phyloP scores from a whole-genome alignment of 1,139 yeast species.

The Sugiyamaella paludigena region DNA sequence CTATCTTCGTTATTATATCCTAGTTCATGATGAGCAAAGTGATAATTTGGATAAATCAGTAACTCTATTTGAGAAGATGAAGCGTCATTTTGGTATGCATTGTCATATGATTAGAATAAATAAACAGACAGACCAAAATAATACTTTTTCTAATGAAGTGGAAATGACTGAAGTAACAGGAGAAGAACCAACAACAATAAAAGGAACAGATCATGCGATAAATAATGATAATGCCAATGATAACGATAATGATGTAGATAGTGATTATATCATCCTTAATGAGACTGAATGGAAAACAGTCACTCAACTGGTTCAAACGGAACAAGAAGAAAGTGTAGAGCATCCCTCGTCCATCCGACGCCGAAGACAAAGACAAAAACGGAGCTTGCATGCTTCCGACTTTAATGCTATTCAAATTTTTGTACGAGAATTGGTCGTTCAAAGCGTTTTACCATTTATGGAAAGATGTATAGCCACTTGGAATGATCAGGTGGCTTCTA shows the following conservation, averaged over 20 bases:
- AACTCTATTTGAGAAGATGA: constrained; percentile 37
- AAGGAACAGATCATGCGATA: not conserved
- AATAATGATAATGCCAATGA: not conserved
- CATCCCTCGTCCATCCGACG: too few species aligned
- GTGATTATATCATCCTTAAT: not conserved
- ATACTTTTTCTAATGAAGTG: not conserved
- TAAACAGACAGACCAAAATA: not conserved
- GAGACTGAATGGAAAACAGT: constrained; percentile 6
- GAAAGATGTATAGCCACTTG: constrained; percentile 68
- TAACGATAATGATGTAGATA: not conserved
- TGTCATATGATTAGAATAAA: constrained; percentile 36
- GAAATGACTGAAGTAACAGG: constrained; percentile 1
- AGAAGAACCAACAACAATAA: too few species aligned
- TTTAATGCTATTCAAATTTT: constrained; percentile 43
- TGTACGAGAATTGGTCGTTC: constrained; percentile 55
- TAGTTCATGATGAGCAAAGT: constrained; percentile 40
- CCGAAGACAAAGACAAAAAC: not conserved
- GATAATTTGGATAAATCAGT: constrained; percentile 34
- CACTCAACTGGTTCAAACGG: too few species aligned
- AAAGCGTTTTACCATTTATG: constrained; percentile 72
- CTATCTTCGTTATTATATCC: constrained; percentile 39
- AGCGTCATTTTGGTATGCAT: constrained; percentile 38
- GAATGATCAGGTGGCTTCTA: constrained; percentile 71
- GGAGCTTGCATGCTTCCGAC: constrained; percentile 39
- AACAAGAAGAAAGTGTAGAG: too few species aligned